Evolutionary conservation across 768 basidiomycete species (phyloP), one percentile per base, ranked within the genome.

Genomic region (Rhizopogon vulgaris): DNA sequence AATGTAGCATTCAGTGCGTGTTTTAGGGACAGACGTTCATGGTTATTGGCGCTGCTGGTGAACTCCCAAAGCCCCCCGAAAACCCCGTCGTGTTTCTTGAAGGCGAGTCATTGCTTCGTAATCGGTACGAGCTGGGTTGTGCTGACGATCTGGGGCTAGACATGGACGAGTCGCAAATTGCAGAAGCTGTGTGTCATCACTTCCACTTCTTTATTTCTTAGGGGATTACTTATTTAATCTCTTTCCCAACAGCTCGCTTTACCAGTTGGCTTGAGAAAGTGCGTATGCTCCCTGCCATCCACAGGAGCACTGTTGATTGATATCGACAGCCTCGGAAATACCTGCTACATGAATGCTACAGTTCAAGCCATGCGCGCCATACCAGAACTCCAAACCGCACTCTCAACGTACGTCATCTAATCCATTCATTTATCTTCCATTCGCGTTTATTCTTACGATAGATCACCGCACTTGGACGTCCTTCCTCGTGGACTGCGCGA

Each of bases 281-380:
- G 60, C 38, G 78, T 52, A 17, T 2, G 14, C 39, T 14, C 27
- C 38, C 38, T 22, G 22, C 22, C 22, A 22, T 22, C 22, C 22
- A 22, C 22, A 22, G 22, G 0, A 22, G 8, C 36, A 18, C 17
- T 7, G 10, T 48, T 18, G 28, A 32, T 25, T 41, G 9, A 38
- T 46, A 52, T 38, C 38, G 22, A 14, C 56, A 83, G 80, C 62
- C 72, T 94, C 36, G 94, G 95, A 34, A 97, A 97, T 64, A 97
- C 94, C 0, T 97, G 95, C 63, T 99, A 99, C 71, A 92, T 97
- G 87, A 98, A 95, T 64, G 84, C 96, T 1, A 92, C 90, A 2
- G 74, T 98, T 1, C 96, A 99, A 72, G 85, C 89, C n/a, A 78
- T 99, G 56, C 87, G 92, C 22, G 84, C 90, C 3, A 86, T 99